Percentiles rank a stretch among this genome's conserved stretches.
phyloP scores from a whole-genome alignment of 1,139 yeast species.

The Wickerhamomyces sp. region DNA sequence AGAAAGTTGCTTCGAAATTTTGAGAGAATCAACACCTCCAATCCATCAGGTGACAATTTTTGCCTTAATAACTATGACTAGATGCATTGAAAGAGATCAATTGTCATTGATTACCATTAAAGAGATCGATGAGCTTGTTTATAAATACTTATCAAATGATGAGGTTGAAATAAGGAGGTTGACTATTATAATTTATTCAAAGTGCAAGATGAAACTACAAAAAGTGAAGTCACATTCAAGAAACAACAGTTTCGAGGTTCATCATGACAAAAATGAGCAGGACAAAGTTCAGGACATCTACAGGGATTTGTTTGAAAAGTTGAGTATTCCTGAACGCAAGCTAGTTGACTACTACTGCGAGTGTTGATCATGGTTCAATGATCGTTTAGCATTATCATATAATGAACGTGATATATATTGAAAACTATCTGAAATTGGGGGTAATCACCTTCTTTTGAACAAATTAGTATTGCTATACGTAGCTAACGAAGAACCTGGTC shows the following conservation, averaged over 20 bases:
- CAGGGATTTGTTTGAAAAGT: conserved; percentile 26
- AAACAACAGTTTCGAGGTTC: not conserved
- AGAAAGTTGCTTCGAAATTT: conserved; percentile 11
- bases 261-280: conserved; percentile 4
- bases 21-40: conserved; percentile 11
- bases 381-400: too few species aligned
- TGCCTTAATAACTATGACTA: conserved; percentile 14
- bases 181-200: conserved; percentile 40
- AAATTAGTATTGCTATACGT: conserved; percentile 5
- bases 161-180: conserved; percentile 39
- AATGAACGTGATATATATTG: too few species aligned
- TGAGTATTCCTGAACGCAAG: conserved; percentile 34
- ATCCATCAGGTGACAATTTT: conserved; percentile 11
- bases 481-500: conserved; percentile 18
- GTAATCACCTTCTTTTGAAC: conserved; percentile 9
- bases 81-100: conserved; percentile 16
- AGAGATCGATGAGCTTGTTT: conserved; percentile 31
- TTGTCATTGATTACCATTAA: conserved; percentile 20
- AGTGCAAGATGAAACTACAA: conserved; percentile 19
- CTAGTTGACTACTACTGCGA: conserved; percentile 35
- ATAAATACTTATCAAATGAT: conserved; percentile 28
- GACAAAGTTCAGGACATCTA: conserved; percentile 18
- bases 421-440: not conserved
- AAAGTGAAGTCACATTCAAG: conserved; percentile 7
- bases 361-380: too few species aligned